These are phyloP conservation scores for Lathyrus oleraceus DNA, from an alignment of 306 rosid species.

Conservation along the genomic window DNA sequence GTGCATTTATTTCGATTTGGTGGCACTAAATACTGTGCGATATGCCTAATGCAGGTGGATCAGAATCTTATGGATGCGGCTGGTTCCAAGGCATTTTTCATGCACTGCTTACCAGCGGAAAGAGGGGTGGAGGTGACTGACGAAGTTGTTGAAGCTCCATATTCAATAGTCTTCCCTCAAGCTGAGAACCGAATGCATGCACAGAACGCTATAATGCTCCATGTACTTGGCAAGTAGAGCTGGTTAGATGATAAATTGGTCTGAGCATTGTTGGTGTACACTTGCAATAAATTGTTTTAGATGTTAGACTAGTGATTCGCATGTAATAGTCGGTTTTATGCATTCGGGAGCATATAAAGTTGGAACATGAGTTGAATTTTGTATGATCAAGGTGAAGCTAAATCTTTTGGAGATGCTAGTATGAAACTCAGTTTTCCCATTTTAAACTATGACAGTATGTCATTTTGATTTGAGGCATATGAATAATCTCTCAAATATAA, in stretches of 20 bases:
- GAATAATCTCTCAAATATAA: neutral
- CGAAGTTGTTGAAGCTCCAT: constrained; percentile 82
- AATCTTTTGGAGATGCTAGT: constrained; percentile 12
- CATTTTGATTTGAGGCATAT: neutral
- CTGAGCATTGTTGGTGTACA: neutral
- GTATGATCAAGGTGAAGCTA: neutral
- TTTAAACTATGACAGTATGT: neutral
- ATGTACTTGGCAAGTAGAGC: constrained; percentile 67
- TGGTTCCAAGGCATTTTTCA: constrained; percentile 78
- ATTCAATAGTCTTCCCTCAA: constrained; percentile 90
- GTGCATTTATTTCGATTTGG: neutral
- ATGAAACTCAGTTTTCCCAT: neutral
- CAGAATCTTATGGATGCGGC: constrained; percentile 78
- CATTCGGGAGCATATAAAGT: constrained; percentile 4
- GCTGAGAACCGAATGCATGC: constrained; percentile 99
- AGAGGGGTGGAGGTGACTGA: constrained; percentile 97
- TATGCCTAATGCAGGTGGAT: constrained; percentile 57
- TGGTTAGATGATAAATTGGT: neutral
- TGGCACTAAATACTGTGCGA: neutral
- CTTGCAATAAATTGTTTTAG: constrained; percentile 12
- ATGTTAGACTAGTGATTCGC: constrained; percentile 5
- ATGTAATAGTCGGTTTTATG: neutral
- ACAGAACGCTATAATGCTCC: constrained; percentile 95
- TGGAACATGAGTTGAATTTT: constrained; percentile 26
- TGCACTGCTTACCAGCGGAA: constrained; percentile 98